Conservation (phyloP, 2,329 filamentous ascomycete species). For the Colletotrichum magnum region DNA sequence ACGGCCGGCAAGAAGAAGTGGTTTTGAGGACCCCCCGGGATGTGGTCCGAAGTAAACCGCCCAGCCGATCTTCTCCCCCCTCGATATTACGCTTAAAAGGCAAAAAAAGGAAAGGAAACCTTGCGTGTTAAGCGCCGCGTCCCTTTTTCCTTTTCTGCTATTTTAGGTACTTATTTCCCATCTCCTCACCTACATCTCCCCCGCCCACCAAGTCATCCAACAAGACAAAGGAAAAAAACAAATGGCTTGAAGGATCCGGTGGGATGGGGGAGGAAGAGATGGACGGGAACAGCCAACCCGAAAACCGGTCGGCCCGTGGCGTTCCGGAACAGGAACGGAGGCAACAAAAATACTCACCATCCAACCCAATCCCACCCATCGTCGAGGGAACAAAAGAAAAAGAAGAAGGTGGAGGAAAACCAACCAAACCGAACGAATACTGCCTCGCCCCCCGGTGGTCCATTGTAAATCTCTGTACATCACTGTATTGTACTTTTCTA, state of each 20-base stretch:
- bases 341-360: background rate
- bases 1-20: constrained; percentile 47
- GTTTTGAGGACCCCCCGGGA: no score
- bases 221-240: background rate
- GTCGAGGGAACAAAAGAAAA: background rate
- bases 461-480: constrained; percentile 15
- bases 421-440: no score
- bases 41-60: no score
- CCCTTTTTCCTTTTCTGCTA: no score
- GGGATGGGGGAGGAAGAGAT: background rate
- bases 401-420: no score
- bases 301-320: background rate
- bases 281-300: background rate
- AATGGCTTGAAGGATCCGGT: background rate
- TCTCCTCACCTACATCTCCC: no score
- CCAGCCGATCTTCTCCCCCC: no score
- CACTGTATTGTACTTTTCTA: constrained; percentile 7
- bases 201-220: background rate
- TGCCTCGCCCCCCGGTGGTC: no score
- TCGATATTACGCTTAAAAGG: no score
- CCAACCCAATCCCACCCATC: background rate
- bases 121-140: no score
- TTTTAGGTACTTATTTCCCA: no score
- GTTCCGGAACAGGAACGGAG: background rate
- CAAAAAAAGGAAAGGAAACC: background rate